Percentiles rank a stretch among this genome's conserved stretches.
phyloP scores from a whole-genome alignment of 192 early-diverging fungal species.

The Rhizophagus prolifer region DNA sequence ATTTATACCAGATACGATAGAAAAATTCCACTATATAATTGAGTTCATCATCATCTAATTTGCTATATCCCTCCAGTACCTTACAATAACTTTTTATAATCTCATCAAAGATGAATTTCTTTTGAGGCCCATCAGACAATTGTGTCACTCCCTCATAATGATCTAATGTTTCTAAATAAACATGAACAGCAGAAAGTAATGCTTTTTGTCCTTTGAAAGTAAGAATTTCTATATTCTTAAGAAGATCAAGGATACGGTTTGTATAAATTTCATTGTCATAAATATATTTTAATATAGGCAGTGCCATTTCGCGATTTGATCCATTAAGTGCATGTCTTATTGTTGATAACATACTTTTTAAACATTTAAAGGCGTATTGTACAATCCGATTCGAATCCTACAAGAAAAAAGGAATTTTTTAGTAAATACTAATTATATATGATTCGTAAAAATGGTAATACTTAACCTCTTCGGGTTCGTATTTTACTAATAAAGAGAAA shows the following conservation, averaged over 20 bases:
- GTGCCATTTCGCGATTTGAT: not conserved
- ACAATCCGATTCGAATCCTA: not conserved
- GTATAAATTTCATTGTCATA: not conserved
- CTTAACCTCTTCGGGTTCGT: not conserved
- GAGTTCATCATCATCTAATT: not conserved
- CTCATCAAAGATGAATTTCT: not conserved
- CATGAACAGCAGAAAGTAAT: not conserved
- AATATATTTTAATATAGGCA: not conserved
- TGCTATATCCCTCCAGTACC: not conserved
- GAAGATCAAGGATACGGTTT: not conserved
- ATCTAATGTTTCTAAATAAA: not conserved
- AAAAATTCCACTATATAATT: not conserved
- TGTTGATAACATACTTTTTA: not conserved
- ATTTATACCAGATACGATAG: not conserved
- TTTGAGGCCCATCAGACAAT: not conserved
- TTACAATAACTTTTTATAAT: not conserved
- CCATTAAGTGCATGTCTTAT: not conserved
- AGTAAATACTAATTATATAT: no score
- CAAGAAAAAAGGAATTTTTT: not conserved
- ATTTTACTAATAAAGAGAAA: not conserved
- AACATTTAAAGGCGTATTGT: not conserved
- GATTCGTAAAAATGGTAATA: no score
- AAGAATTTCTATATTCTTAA: not conserved
- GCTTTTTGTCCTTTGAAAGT: not conserved
- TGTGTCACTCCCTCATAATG: not conserved